Conservation (phyloP, 768 basidiomycete species). For the Russula compacta region DNA sequence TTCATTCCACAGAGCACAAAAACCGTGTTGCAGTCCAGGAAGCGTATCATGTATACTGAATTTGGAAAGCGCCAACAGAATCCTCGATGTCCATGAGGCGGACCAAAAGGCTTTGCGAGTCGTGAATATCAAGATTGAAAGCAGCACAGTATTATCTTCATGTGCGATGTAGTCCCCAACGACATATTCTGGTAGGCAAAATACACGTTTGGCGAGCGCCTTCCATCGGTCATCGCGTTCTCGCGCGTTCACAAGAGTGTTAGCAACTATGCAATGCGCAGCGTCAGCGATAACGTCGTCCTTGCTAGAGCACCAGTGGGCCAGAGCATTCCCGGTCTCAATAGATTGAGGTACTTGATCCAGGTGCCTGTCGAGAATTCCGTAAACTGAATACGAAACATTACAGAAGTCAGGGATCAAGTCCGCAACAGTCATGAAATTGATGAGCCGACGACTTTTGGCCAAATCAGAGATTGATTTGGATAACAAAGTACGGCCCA, state of each 20-base stretch:
- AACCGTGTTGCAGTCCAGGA: not conserved
- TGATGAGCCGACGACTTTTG: not conserved
- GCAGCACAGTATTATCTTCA: not conserved
- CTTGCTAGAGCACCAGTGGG: too few relatives aligned
- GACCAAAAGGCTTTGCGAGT: not conserved
- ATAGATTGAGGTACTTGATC: too few relatives aligned
- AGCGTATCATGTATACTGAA: not conserved
- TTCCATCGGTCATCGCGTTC: too few relatives aligned
- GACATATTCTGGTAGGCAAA: not conserved
- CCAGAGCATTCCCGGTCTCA: too few relatives aligned
- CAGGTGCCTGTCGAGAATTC: too few relatives aligned
- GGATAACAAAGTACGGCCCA: not conserved
- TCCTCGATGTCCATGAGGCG: not conserved
- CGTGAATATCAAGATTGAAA: not conserved
- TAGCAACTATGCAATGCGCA: too few relatives aligned
- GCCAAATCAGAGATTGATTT: not conserved
- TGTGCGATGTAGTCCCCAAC: not conserved
- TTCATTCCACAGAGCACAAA: not conserved
- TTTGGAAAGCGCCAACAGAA: not conserved
- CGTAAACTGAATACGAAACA: too few relatives aligned
- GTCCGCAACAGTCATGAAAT: not conserved
- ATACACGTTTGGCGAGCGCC: too few relatives aligned
- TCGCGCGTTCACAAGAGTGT: too few relatives aligned
- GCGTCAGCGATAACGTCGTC: too few relatives aligned
- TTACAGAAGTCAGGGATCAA: not conserved